A percentile compares a stretch with the other conserved stretches of the same genome.
phyloP scores from a whole-genome alignment of 306 rosid genomes.

The Sesbania bispinosa region DNA sequence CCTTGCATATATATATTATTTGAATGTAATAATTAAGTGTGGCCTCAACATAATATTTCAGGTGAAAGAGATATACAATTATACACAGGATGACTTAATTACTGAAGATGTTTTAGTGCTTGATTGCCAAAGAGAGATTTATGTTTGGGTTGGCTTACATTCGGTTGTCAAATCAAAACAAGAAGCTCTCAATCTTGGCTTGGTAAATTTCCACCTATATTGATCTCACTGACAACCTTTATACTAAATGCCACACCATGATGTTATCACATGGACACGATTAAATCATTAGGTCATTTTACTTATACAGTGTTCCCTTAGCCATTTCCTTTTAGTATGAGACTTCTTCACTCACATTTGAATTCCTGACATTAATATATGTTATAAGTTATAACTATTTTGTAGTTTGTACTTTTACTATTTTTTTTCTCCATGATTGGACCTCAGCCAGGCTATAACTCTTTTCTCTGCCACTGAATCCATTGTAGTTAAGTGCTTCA shows the following conservation, averaged over 20 bases:
- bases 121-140: conserved; percentile 80
- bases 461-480: neutral
- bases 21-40: conserved; percentile 15
- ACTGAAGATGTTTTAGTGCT: conserved; percentile 88
- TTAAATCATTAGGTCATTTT: neutral
- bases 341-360: neutral
- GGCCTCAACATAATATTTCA: conserved; percentile 41
- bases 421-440: no score
- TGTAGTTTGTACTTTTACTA: no score
- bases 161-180: conserved; percentile 70
- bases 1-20: neutral
- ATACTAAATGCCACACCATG: neutral
- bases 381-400: no score
- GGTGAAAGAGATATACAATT: conserved; percentile 91
- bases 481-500: neutral
- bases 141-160: conserved; percentile 86
- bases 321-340: neutral
- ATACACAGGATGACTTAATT: conserved; percentile 84
- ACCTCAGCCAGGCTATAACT: no score
- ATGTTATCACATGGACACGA: no score
- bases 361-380: no score
- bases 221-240: neutral
- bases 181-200: conserved; percentile 77
- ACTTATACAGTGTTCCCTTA: neutral
- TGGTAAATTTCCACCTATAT: conserved; percentile 39